phyloP scores from a whole-genome alignment of 2,329 filamentous ascomycete species.

The Celoporthe dispersa region DNA sequence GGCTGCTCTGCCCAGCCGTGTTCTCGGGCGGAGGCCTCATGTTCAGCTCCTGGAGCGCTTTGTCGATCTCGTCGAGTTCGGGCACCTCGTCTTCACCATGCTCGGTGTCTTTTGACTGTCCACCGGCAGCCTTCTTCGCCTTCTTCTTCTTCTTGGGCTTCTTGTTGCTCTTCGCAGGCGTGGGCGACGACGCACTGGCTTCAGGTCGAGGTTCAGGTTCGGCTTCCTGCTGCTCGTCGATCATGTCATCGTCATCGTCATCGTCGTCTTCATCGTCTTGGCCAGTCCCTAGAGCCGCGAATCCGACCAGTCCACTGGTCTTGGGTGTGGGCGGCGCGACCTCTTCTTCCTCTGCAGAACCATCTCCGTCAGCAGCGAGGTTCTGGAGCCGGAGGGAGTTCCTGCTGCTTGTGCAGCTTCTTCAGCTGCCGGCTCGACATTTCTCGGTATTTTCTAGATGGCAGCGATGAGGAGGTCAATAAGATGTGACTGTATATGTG shows the following conservation, averaged over 20 bases:
- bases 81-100: conserved; percentile 30
- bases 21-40: conserved; percentile 36
- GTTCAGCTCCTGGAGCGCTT: conserved; percentile 55
- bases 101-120: conserved; percentile 22
- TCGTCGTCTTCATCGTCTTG: conserved; percentile 47
- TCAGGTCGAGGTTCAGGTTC: conserved; percentile 31
- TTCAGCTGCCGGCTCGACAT: conserved; percentile 59
- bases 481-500: too few species aligned
- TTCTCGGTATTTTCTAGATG: conserved; percentile 13
- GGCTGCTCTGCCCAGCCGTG: conserved; percentile 22
- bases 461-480: too few species aligned
- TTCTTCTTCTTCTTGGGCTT: conserved; percentile 44
- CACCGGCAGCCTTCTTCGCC: conserved; percentile 45
- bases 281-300: conserved; percentile 54
- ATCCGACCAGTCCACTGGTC: conserved; percentile 52
- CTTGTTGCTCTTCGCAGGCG: conserved; percentile 43
- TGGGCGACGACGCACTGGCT: conserved; percentile 27
- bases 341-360: conserved; percentile 37
- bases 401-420: conserved; percentile 56
- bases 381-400: conserved; percentile 43
- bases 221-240: conserved; percentile 26
- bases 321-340: conserved; percentile 44
- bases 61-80: conserved; percentile 60
- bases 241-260: conserved; percentile 32
- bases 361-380: conserved; percentile 24